Evolutionary conservation across 495 filamentous ascomycete genomes (phyloP).

Genomic region (Emericellopsis terricola): DNA sequence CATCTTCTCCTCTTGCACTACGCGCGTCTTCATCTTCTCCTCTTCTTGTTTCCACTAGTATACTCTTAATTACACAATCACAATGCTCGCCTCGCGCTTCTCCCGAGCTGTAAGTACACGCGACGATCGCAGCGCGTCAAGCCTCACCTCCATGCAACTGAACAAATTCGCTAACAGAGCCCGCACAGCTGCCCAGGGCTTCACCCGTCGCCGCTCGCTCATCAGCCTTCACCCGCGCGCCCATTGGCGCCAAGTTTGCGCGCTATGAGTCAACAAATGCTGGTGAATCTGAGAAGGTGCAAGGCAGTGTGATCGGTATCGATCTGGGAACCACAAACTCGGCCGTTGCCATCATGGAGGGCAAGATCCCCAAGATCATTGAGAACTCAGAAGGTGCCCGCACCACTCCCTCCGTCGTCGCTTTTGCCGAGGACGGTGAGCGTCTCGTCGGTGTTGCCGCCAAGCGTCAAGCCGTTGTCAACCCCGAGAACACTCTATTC

Average conservation of each 20-base stretch:
- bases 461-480: conserved; percentile 97
- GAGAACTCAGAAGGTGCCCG: conserved; percentile 93
- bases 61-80: conserved; percentile 25
- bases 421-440: conserved; percentile 93
- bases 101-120: conserved; percentile 43
- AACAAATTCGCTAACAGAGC: too few relatives aligned
- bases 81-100: conserved; percentile 46
- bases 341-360: conserved; percentile 94
- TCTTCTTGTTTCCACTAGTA: conserved; percentile 9
- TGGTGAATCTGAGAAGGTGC: conserved; percentile 41
- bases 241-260: conserved; percentile 29
- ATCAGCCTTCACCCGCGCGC: conserved; percentile 33
- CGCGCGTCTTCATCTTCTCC: conserved; percentile 11
- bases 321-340: conserved; percentile 98
- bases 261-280: conserved; percentile 63
- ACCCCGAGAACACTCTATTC: conserved; percentile 98
- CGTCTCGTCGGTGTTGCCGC: conserved; percentile 94
- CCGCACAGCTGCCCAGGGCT: conserved; percentile 52
- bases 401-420: conserved; percentile 93
- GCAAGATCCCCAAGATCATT: conserved; percentile 86
- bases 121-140: conserved; percentile 6
- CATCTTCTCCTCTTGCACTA: conserved; percentile 12
- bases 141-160: too few relatives aligned
- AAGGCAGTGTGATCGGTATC: conserved; percentile 95
- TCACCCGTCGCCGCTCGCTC: conserved; percentile 36